Conservation (phyloP, 2,329 filamentous ascomycete genomes). For the Trichoderma sp. region DNA sequence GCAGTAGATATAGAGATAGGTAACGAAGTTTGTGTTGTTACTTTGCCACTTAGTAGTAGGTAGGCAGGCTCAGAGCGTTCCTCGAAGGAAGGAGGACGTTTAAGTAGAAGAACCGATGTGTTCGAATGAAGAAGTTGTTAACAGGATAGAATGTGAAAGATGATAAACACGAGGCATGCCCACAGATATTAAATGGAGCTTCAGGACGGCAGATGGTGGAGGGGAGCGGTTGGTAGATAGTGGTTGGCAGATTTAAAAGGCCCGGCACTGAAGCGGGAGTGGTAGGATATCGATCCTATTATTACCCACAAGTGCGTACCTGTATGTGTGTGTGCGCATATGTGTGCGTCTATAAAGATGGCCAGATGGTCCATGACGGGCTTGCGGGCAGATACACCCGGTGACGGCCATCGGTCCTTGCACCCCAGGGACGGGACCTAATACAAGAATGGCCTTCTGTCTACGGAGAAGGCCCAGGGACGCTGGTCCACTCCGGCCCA, state of each 20-base stretch:
- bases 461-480: slow-evolving; percentile 20
- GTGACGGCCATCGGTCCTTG: slow-evolving; percentile 29
- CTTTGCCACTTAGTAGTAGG: neutral
- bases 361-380: slow-evolving; percentile 13
- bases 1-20: neutral
- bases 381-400: slow-evolving; percentile 14
- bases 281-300: slow-evolving; percentile 36
- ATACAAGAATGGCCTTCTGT: slow-evolving; percentile 22
- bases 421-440: slow-evolving; percentile 43
- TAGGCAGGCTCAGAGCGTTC: neutral
- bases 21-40: neutral
- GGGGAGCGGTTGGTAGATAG: slow-evolving; percentile 43
- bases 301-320: slow-evolving; percentile 8
- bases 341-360: slow-evolving; percentile 13
- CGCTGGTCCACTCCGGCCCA: slow-evolving; percentile 18
- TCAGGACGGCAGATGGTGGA: slow-evolving; percentile 49
- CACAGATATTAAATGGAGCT: slow-evolving; percentile 37
- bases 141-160: slow-evolving; percentile 36
- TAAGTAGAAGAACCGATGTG: neutral
- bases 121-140: neutral
- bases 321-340: neutral
- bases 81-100: neutral
- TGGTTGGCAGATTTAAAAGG: slow-evolving; percentile 42
- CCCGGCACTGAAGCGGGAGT: slow-evolving; percentile 52
- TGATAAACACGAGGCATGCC: slow-evolving; percentile 43